Evolutionary conservation across 352 stramenopile species (phyloP), one percentile per base, ranked within the genome.

Genomic region (Phytophthora idaei): DNA sequence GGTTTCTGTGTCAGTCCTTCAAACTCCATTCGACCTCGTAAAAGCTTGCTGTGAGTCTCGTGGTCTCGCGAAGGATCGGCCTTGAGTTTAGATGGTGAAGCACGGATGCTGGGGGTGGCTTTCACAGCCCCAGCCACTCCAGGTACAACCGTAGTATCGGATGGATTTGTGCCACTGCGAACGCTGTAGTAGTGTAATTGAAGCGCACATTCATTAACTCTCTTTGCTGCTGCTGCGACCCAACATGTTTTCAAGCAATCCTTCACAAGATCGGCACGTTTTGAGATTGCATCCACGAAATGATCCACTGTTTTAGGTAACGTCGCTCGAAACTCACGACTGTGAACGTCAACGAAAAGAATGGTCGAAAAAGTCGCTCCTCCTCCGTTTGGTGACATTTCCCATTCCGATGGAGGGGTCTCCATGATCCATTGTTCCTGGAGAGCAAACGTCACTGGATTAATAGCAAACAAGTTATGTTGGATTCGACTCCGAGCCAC

Each of bases 401-500:
- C 86, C 85, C 85, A 93, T 62, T 96, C 86, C 0, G 70, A 45
- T 11, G 85, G 84, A 7, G 85, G 84, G 1, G 78, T 76, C 50
- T 96, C 88, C 53, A 83, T 65, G 21, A 94, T 60, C 92, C 92
- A 98, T 27, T 97, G 85, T 46, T 95, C 79, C 42, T 98, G 89
- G 0, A 98, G 74, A 11, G 93, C 88, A 48, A 89, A 87, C 17
- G 94, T 90, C 17, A 97, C 84, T 0, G 83, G 80, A 45, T 97
- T 92, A 27, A 87, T 84, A 32, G 80, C 78, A 62, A 82, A 95
- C 47, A 92, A 71, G 25, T 61, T 75, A 52, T 90, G 77, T 27
- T 83, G 78, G 0, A 89, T 70, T 39, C 73, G 60, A 25, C 76
- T 67, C 27, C 77, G 74, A 15, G 81, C 67, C 7, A 78, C 27